Evolutionary conservation across 495 filamentous ascomycete species (phyloP).

Genomic region (Jackrogersella multiformis): DNA sequence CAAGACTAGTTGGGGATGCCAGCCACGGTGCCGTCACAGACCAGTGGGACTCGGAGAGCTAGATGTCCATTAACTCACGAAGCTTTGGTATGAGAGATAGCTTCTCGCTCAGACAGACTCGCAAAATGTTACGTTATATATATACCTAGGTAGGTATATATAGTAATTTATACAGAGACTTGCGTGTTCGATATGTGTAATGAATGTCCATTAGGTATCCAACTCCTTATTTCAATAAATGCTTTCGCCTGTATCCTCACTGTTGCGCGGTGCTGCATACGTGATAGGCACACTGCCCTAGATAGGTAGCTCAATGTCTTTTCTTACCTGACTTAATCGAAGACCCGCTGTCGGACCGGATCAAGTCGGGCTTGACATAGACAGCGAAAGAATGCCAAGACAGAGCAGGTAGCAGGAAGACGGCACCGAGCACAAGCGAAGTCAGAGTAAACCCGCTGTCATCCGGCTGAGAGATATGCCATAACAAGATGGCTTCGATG

Average conservation of each 20-base stretch:
- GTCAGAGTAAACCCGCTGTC: conserved; percentile 20
- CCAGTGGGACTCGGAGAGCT: conserved; percentile 38
- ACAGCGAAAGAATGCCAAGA: conserved; percentile 28
- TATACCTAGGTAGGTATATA: too few species aligned
- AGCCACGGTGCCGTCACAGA: conserved; percentile 66
- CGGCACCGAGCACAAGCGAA: conserved; percentile 21
- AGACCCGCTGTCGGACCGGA: background rate
- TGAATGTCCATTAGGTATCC: background rate
- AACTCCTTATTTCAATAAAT: too few species aligned
- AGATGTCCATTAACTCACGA: background rate
- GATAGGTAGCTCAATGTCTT: background rate
- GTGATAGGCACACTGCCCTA: too few species aligned
- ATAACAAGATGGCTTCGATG: conserved; percentile 20
- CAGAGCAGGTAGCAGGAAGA: conserved; percentile 28
- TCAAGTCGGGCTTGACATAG: conserved; percentile 26
- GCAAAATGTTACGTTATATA: background rate
- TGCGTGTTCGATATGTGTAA: background rate
- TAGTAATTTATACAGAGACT: background rate
- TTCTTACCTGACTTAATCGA: conserved; percentile 16
- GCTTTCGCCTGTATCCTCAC: background rate
- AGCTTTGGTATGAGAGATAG: background rate
- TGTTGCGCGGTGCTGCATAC: background rate
- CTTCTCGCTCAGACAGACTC: background rate
- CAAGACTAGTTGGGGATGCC: conserved; percentile 64
- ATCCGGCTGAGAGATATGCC: conserved; percentile 14